Base-by-base conservation (phyloP, 2,329 filamentous ascomycete genomes). In the Monosporascus sp. region DNA sequence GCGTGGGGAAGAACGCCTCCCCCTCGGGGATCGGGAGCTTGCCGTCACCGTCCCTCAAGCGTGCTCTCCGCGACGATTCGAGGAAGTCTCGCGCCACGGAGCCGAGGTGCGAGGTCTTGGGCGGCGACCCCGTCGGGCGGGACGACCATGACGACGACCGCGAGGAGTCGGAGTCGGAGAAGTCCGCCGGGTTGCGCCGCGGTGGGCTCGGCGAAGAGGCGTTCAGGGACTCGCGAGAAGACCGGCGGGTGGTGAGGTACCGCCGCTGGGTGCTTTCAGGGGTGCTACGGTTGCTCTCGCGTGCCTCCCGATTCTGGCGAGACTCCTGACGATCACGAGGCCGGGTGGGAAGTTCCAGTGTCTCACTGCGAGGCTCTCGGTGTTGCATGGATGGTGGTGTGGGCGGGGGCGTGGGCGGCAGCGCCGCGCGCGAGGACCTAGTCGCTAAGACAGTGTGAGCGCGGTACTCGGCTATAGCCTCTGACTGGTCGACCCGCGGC, bases 1-100 rank as follows among this genome's bases (percentile, higher is more conserved):
- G 66, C 5, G 50, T 57, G 1, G 61, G 65, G 24, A 68, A 54
- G 47, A 58, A 68, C 7, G 47, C 52, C 17, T 64, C 58, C 2
- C 51, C 18, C 5, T 54, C 50, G 2, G 51, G 3, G 11, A 48
- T 14, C 3, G 49, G 65, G 0, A 61, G 58, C 1, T 20, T 44
- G 41, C 41, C 22, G 11, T 6, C 41, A 20, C 20, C 41, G 14
- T 44, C 9, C n/a, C 22, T 20, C n/a, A 3, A 15, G 17, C 41
- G 41, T 7, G 14, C 6, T 6, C n/a, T 44, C 41, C 38, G 38
- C 38, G 38, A 41, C 17, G 17, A 41, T 20, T 41, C 38, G 7
- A 46, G 43, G 17, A 46, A 46, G 26, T 46, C 43, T 17, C 24
- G 43, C 43, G 43, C 26, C 22, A 46, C 24, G 24, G 43, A 24